Conservation (phyloP, 108 stramenopile genomes). For the Fragilariopsis cylindrus region DNA sequence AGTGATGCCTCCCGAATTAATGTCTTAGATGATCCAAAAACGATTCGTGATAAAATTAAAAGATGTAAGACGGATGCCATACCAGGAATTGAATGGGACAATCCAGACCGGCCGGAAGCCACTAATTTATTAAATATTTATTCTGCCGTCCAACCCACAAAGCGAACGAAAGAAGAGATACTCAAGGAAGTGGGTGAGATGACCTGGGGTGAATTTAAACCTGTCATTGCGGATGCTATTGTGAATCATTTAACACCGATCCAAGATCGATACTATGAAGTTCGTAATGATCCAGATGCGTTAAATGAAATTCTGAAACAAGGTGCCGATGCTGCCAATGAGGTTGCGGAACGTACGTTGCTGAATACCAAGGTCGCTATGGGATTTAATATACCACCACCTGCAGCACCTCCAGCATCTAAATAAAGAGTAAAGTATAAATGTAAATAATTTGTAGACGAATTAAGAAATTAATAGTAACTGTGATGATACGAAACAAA, state of each 20-base stretch:
- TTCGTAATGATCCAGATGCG: conserved; percentile 85
- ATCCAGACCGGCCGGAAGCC: conserved; percentile 96
- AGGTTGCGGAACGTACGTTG: conserved; percentile 85
- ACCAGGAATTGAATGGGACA: conserved; percentile 93
- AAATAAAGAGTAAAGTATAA: background rate
- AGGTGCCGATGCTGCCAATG: conserved; percentile 94
- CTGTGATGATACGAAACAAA: too few species aligned
- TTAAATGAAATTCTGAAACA: conserved; percentile 83
- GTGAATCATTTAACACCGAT: conserved; percentile 94
- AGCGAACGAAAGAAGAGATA: conserved; percentile 75
- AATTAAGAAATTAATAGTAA: too few species aligned
- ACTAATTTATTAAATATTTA: conserved; percentile 97
- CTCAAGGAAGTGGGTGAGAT: conserved; percentile 81
- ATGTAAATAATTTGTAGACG: too few species aligned
- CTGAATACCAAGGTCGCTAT: conserved; percentile 90
- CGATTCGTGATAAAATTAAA: conserved; percentile 93
- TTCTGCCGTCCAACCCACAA: conserved; percentile 79
- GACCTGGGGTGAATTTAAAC: conserved; percentile 97
- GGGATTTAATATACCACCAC: conserved; percentile 76
- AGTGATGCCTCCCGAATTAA: conserved; percentile 93
- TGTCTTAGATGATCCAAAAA: conserved; percentile 91
- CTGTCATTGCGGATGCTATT: conserved; percentile 91
- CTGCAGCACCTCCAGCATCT: background rate
- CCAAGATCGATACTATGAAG: conserved; percentile 86
- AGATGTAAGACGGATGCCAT: conserved; percentile 94